phyloP scores from a whole-genome alignment of 1,284 basidiomycete species.

The Ganoderma boninense region DNA sequence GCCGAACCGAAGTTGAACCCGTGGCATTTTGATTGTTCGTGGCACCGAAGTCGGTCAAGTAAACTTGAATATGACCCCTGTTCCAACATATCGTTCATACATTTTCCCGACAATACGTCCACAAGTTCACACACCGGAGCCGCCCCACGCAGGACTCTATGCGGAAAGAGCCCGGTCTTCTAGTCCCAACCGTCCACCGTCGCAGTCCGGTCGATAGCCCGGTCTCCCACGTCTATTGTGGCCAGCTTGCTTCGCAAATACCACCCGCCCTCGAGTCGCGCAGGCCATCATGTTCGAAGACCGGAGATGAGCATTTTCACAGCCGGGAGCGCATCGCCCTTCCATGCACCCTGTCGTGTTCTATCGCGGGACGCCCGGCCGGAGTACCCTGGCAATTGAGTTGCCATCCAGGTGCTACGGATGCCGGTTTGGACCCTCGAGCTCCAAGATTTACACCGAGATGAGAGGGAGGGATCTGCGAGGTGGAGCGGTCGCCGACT shows the following conservation, averaged over 20 bases:
- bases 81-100: too few relatives aligned
- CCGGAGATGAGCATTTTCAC: neutral
- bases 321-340: neutral
- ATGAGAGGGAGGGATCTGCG: neutral
- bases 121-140: too few relatives aligned
- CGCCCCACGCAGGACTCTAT: too few relatives aligned
- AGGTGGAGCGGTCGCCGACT: too few relatives aligned
- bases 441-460: neutral
- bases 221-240: neutral
- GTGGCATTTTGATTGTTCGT: too few relatives aligned
- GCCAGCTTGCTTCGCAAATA: neutral
- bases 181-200: neutral
- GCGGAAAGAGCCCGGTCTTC: neutral
- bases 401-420: neutral
- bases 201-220: too few relatives aligned
- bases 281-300: too few relatives aligned
- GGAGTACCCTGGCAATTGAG: too few relatives aligned
- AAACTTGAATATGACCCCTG: too few relatives aligned
- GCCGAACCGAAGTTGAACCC: too few relatives aligned
- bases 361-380: neutral
- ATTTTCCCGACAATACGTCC: too few relatives aligned
- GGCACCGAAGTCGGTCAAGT: too few relatives aligned
- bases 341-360: neutral
- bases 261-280: neutral
- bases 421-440: neutral